Conservation (phyloP, 768 basidiomycete species). For the Naganishia kalamii region DNA sequence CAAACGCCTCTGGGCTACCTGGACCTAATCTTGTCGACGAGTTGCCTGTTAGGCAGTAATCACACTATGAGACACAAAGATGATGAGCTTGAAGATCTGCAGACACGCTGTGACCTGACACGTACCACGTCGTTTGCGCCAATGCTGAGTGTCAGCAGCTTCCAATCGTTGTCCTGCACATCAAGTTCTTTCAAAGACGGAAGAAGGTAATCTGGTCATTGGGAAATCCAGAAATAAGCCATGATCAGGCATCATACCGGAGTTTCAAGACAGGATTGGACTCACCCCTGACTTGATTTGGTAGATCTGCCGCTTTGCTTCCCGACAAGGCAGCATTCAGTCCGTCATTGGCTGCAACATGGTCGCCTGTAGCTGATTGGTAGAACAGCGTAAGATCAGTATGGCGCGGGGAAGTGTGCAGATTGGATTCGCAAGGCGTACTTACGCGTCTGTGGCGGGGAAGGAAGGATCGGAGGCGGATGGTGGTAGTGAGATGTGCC, state of each 20-base stretch:
- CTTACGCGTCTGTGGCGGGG: conserved; percentile 22
- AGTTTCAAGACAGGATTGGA: neutral
- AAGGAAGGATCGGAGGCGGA: conserved; percentile 18
- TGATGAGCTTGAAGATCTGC: neutral
- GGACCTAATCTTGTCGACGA: neutral
- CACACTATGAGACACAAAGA: conserved; percentile 29
- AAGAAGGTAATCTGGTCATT: conserved; percentile 31
- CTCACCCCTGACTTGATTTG: conserved; percentile 36
- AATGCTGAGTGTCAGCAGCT: conserved; percentile 40
- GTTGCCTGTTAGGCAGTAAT: conserved; percentile 39
- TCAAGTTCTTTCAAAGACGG: conserved; percentile 28
- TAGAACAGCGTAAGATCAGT: neutral
- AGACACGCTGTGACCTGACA: neutral
- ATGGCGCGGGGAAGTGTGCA: conserved; percentile 21
- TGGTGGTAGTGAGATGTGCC: neutral
- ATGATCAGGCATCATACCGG: neutral
- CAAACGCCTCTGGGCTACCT: conserved; percentile 35
- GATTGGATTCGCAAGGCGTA: conserved; percentile 25
- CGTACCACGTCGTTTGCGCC: conserved; percentile 42
- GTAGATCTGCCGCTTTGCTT: conserved; percentile 26
- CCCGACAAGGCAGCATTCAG: conserved; percentile 40
- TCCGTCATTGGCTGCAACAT: conserved; percentile 29
- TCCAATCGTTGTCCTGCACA: conserved; percentile 34
- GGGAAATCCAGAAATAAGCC: neutral
- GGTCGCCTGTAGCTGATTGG: neutral